Percentiles rank a stretch among this genome's conserved stretches.
These are phyloP conservation scores for Naganishia sp. DNA, from an alignment of 1,284 basidiomycete genomes.

Conservation along the genomic window DNA sequence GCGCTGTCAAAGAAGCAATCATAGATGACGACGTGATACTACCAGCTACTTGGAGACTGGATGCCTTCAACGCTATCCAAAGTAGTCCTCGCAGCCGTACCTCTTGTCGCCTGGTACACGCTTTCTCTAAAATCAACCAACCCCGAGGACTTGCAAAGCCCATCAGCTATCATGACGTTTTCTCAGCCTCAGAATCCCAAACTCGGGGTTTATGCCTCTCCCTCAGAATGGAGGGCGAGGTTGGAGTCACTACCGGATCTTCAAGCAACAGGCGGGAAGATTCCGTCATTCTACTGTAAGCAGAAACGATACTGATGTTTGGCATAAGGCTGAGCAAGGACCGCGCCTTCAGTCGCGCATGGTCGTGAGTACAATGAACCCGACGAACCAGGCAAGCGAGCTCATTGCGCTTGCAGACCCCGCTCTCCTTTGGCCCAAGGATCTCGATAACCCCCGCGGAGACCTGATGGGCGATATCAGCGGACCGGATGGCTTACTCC, in stretches of 20 bases:
- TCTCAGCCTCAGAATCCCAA: slow-evolving; percentile 17
- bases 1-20: too few relatives aligned
- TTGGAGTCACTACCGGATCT: slow-evolving; percentile 11
- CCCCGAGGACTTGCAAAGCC: not conserved
- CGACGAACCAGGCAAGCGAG: not conserved
- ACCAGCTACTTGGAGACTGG: not conserved
- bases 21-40: too few relatives aligned
- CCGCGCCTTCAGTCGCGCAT: slow-evolving; percentile 3
- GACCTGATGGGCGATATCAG: slow-evolving; percentile 28
- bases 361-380: slow-evolving; percentile 1
- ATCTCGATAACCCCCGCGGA: slow-evolving; percentile 7
- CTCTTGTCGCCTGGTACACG: not conserved
- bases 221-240: slow-evolving; percentile 22
- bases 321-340: too few relatives aligned
- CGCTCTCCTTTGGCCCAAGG: slow-evolving; percentile 12
- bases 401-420: not conserved
- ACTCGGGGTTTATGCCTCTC: slow-evolving; percentile 14
- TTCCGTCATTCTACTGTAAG: slow-evolving; percentile 25
- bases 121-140: not conserved
- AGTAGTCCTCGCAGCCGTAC: slow-evolving; percentile 1
- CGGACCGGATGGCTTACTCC: slow-evolving; percentile 14
- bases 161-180: not conserved
- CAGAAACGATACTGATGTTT: not conserved
- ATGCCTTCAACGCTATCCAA: slow-evolving; percentile 17
- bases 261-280: slow-evolving; percentile 15